phyloP scores from a whole-genome alignment of 2,329 filamentous ascomycete genomes.

The Neocatenulostroma microsporum region DNA sequence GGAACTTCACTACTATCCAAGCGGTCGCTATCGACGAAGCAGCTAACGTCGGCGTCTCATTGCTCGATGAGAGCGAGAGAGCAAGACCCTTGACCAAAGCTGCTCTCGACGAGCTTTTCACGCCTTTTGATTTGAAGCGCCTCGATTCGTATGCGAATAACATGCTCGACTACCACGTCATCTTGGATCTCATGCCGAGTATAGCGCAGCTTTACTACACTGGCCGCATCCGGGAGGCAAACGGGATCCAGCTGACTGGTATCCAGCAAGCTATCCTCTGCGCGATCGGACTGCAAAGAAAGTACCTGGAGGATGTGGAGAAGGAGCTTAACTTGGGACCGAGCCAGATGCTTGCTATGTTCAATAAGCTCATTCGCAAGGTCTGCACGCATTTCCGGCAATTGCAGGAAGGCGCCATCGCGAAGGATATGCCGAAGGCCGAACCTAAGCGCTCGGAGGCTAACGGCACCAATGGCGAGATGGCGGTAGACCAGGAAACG shows the following conservation, averaged over 20 bases:
- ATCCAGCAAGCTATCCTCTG: constrained; percentile 81
- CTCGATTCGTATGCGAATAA: constrained; percentile 94
- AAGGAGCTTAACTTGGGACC: constrained; percentile 66
- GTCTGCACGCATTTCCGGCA: constrained; percentile 68
- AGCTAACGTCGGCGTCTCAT: constrained; percentile 61
- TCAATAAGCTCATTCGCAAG: constrained; percentile 92
- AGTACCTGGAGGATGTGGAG: constrained; percentile 72
- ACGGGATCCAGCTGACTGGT: constrained; percentile 60
- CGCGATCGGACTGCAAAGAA: constrained; percentile 84
- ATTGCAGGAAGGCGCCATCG: constrained; percentile 63
- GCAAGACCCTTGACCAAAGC: constrained; percentile 57
- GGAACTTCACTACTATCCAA: constrained; percentile 66
- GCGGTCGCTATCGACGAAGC: constrained; percentile 85
- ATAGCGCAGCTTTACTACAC: constrained; percentile 81
- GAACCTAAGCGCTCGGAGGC: no score
- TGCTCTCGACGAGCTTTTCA: constrained; percentile 72
- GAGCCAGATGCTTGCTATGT: constrained; percentile 86
- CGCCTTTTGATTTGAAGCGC: constrained; percentile 89
- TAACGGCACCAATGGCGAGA: constrained; percentile 34
- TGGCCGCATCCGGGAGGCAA: constrained; percentile 50
- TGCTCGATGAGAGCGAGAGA: constrained; percentile 48
- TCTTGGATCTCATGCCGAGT: constrained; percentile 80
- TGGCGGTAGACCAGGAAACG: constrained; percentile 43
- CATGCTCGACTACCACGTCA: constrained; percentile 95
- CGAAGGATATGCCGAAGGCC: constrained; percentile 37